Percentiles rank a stretch among this genome's conserved stretches.
phyloP scores from a whole-genome alignment of 495 filamentous ascomycete species.

The Penicillium fimorum region DNA sequence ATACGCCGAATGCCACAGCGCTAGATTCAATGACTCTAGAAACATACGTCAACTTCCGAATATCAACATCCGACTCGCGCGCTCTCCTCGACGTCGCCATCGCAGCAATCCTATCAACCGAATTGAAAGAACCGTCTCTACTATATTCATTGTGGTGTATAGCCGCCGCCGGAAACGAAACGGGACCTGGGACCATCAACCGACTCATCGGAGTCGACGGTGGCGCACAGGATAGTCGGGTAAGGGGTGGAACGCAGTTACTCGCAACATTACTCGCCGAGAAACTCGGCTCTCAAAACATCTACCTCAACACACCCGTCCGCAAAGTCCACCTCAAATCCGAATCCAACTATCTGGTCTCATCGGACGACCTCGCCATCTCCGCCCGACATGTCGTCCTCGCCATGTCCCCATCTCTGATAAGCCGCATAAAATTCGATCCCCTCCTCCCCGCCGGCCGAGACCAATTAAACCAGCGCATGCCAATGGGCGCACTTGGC shows the following conservation, averaged over 20 bases:
- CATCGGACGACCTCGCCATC: background rate
- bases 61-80: slow-evolving; percentile 8
- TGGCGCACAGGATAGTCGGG: slow-evolving; percentile 22
- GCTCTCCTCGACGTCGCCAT: slow-evolving; percentile 7
- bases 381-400: slow-evolving; percentile 17
- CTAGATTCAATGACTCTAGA: slow-evolving; percentile 16
- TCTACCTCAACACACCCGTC: slow-evolving; percentile 13
- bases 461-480: slow-evolving; percentile 23
- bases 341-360: slow-evolving; percentile 6
- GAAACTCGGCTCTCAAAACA: slow-evolving; percentile 9
- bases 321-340: slow-evolving; percentile 5
- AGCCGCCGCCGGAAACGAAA: slow-evolving; percentile 22
- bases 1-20: slow-evolving; percentile 8
- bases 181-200: slow-evolving; percentile 15
- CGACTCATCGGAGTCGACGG: slow-evolving; percentile 13
- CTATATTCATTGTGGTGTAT: slow-evolving; percentile 23
- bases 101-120: slow-evolving; percentile 13
- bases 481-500: slow-evolving; percentile 25
- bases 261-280: slow-evolving; percentile 19
- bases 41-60: background rate
- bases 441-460: slow-evolving; percentile 20
- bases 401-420: slow-evolving; percentile 21
- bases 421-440: slow-evolving; percentile 12
- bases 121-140: slow-evolving; percentile 18
- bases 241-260: slow-evolving; percentile 19